Conservation (phyloP, 768 basidiomycete genomes). For the Pleurotus eryngii region DNA sequence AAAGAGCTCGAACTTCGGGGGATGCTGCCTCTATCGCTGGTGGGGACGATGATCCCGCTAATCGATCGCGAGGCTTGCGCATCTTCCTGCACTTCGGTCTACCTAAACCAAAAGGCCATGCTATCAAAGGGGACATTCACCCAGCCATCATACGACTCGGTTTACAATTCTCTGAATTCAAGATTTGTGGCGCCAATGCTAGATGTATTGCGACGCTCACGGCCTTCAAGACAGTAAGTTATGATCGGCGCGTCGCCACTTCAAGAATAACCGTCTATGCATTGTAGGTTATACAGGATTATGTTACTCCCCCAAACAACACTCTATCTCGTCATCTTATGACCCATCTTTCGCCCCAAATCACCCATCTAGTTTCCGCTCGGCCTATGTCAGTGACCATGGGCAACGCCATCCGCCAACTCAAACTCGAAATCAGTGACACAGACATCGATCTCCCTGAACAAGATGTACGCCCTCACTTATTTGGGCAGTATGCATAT, state of each 20-base stretch:
- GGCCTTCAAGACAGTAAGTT: constrained; percentile 84
- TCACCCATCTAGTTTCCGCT: constrained; percentile 82
- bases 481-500: background rate
- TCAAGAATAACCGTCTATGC: constrained; percentile 6
- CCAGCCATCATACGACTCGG: constrained; percentile 85
- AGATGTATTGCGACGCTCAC: constrained; percentile 89
- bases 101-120: constrained; percentile 52
- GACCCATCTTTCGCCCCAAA: constrained; percentile 90
- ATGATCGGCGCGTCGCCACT: constrained; percentile 7
- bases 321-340: constrained; percentile 89
- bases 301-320: constrained; percentile 80
- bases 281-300: constrained; percentile 83
- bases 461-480: constrained; percentile 65
- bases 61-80: constrained; percentile 60
- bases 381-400: constrained; percentile 91
- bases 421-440: constrained; percentile 93
- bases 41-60: constrained; percentile 27
- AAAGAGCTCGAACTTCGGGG: constrained; percentile 21
- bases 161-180: constrained; percentile 87
- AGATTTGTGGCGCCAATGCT: constrained; percentile 92
- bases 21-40: constrained; percentile 20
- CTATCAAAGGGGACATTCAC: constrained; percentile 83
- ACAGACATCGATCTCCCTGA: constrained; percentile 93
- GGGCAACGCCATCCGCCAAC: constrained; percentile 90
- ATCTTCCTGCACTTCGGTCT: constrained; percentile 87